phyloP scores from a whole-genome alignment of 805 yeast genomes.

The Monosporozyma servazzii region DNA sequence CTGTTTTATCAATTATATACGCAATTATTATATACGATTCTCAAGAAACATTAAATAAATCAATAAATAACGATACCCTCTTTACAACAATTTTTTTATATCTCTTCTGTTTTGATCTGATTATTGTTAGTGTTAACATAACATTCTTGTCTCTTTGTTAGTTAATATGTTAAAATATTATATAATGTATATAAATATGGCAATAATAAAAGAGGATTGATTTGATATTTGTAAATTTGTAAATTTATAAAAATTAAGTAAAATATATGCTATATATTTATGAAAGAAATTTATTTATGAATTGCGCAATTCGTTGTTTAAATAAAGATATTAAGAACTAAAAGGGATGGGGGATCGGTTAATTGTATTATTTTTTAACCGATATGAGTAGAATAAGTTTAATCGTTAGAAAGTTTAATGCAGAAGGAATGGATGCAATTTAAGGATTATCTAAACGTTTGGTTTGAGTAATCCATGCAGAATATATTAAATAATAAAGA shows the following conservation, averaged over 20 bases:
- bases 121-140: no score
- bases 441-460: background rate
- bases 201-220: no score
- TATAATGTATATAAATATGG: no score
- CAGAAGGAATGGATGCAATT: constrained; percentile 9
- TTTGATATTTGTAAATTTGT: background rate
- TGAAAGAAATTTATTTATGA: background rate
- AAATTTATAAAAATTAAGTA: background rate
- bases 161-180: no score
- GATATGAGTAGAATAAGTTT: background rate
- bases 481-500: background rate
- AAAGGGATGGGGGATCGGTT: background rate
- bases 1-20: background rate
- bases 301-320: background rate
- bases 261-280: background rate
- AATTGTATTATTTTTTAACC: background rate
- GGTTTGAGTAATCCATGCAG: background rate
- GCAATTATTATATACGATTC: background rate
- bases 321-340: background rate
- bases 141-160: no score
- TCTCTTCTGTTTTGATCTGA: background rate
- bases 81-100: background rate
- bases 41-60: background rate
- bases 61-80: background rate
- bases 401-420: constrained; percentile 1